Percentiles rank a stretch among this genome's conserved stretches.
Conservation (phyloP, 495 filamentous ascomycete species). For the Tuber aestivum region DNA sequence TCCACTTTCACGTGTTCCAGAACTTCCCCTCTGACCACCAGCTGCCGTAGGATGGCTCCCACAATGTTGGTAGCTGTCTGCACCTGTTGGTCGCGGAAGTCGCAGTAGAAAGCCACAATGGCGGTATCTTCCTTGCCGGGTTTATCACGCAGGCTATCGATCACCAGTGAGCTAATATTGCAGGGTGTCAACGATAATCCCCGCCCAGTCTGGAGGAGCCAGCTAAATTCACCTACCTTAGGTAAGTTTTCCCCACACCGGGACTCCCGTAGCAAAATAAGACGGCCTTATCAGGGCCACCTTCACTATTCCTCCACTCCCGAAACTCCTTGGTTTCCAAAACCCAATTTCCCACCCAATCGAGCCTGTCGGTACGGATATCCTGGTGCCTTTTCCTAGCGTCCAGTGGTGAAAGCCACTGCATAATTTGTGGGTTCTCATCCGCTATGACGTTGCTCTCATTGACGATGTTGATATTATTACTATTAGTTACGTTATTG, state of each 20-base stretch:
- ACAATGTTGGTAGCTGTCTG: background rate
- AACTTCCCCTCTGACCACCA: too few relatives aligned
- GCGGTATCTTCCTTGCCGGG: background rate
- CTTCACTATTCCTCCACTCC: too few relatives aligned
- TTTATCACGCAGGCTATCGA: background rate
- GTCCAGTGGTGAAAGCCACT: too few relatives aligned
- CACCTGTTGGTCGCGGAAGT: background rate
- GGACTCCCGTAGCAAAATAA: background rate
- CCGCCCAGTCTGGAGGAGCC: background rate
- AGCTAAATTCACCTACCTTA: background rate
- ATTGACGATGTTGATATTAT: too few relatives aligned
- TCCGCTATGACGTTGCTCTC: background rate
- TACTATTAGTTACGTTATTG: background rate
- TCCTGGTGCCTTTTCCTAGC: too few relatives aligned
- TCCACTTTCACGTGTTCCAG: background rate
- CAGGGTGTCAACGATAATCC: background rate
- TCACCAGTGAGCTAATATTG: background rate
- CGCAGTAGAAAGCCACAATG: background rate
- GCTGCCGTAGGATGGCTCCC: background rate
- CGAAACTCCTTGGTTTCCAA: too few relatives aligned
- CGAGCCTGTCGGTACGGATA: too few relatives aligned
- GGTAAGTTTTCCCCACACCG: background rate
- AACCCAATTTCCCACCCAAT: too few relatives aligned
- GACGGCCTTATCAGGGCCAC: too few relatives aligned
- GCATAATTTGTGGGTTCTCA: too few relatives aligned